phyloP scores from a whole-genome alignment of 2,329 filamentous ascomycete genomes.

The Xenosphaeropsis pyriputrescens region DNA sequence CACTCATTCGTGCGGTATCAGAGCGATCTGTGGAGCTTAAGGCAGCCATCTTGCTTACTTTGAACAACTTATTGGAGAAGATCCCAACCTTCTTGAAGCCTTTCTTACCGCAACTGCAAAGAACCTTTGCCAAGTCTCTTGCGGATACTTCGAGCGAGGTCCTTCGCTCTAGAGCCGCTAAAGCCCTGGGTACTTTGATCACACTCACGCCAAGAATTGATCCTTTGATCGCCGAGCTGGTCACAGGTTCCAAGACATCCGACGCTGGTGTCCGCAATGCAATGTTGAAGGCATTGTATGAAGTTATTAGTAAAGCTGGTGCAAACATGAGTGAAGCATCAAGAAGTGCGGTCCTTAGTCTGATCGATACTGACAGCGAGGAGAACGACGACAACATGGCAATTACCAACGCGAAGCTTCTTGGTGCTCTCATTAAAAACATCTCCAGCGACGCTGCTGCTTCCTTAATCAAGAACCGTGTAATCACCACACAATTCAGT shows the following conservation, averaged over 20 bases:
- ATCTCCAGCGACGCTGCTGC: slow-evolving; percentile 58
- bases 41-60: slow-evolving; percentile 79
- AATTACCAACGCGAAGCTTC: slow-evolving; percentile 78
- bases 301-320: slow-evolving; percentile 91
- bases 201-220: slow-evolving; percentile 92
- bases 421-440: slow-evolving; percentile 82
- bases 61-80: slow-evolving; percentile 93
- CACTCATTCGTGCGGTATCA: slow-evolving; percentile 92
- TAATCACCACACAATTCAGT: slow-evolving; percentile 63
- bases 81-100: slow-evolving; percentile 92
- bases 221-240: slow-evolving; percentile 80
- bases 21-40: slow-evolving; percentile 95
- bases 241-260: slow-evolving; percentile 85
- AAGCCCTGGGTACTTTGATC: slow-evolving; percentile 87
- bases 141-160: slow-evolving; percentile 87
- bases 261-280: slow-evolving; percentile 82
- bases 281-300: slow-evolving; percentile 93
- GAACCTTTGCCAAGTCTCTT: slow-evolving; percentile 91
- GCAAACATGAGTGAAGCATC: slow-evolving; percentile 89
- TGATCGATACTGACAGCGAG: slow-evolving; percentile 77
- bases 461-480: slow-evolving; percentile 48
- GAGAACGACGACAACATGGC: slow-evolving; percentile 65
- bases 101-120: slow-evolving; percentile 89
- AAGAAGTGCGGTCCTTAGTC: slow-evolving; percentile 65
- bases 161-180: slow-evolving; percentile 75